A percentile compares a stretch with the other conserved stretches of the same genome.
Conservation (phyloP, 768 basidiomycete genomes). For the Pleurotus citrinopileatus region DNA sequence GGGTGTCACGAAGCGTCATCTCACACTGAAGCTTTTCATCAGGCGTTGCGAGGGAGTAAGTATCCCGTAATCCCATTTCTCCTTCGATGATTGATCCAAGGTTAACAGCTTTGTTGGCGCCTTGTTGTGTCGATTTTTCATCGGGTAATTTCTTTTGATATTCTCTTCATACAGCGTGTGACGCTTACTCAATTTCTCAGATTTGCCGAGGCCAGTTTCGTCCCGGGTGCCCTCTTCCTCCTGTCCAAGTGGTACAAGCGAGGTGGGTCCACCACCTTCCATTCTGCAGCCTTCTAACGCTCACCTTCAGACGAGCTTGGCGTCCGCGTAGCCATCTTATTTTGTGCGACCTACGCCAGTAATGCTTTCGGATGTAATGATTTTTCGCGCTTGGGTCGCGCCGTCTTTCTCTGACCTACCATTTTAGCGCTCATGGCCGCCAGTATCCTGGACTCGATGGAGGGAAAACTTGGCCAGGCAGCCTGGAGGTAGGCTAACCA, state of each 20-base stretch:
- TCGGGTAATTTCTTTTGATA: constrained; percentile 28
- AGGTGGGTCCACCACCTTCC: constrained; percentile 27
- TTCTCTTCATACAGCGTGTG: constrained; percentile 32
- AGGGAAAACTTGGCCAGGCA: constrained; percentile 43
- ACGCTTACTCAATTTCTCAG: not conserved
- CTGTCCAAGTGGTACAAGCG: constrained; percentile 38
- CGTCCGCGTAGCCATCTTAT: constrained; percentile 37
- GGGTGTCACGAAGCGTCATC: not conserved
- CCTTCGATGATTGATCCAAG: not conserved
- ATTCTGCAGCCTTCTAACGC: constrained; percentile 16
- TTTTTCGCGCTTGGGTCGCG: constrained; percentile 34
- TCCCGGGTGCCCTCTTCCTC: constrained; percentile 33
- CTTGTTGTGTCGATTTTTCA: constrained; percentile 42
- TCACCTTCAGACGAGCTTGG: constrained; percentile 13
- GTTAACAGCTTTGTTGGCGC: constrained; percentile 34
- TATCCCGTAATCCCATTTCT: not conserved
- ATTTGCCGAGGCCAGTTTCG: constrained; percentile 45
- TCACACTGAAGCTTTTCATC: not conserved
- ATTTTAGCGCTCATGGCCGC: constrained; percentile 3
- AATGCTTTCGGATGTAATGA: constrained; percentile 53
- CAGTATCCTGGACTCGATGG: constrained; percentile 29
- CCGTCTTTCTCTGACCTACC: not conserved
- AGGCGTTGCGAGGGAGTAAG: constrained; percentile 27
- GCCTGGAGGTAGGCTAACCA: constrained; percentile 44
- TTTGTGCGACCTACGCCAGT: constrained; percentile 48